Evolutionary conservation across 179 eudicot genomes (phyloP), one percentile per base, ranked within the genome.

Genomic region (Spinacia oleracea): DNA sequence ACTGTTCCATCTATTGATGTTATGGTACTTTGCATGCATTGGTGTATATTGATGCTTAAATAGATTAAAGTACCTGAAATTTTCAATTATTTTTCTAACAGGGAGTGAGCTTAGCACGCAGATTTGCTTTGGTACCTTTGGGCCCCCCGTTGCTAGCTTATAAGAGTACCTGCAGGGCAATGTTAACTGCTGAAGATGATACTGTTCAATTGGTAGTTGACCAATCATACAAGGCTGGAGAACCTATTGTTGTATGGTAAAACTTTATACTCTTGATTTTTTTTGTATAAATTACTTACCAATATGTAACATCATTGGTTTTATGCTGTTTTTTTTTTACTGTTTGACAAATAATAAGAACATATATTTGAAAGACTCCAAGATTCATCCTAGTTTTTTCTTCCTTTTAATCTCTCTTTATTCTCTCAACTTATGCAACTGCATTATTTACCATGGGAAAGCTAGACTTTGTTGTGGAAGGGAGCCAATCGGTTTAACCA

Each of bases 91-190:
- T 67, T 67, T 78, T 62, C 53, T 66, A 70, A 77, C 90, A 94
- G 99, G 93, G 93, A 80, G 99, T 96, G 80, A 96, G 97, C 90
- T 88, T 96, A 85, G 98, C 99, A 25, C 93, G 98, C 83, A 94
- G 99, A 84, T 96, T 96, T 94, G 97, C 98, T 63, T 84, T 96
- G 86, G 96, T 96, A 73, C 99, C 99, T 40, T 90, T 96, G 78
- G 99, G 99, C 59, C 99, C 98, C 48, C 99, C 99, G 34, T 83
- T 96, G 84, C 83, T 96, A 80, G 92, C 99, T 79, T 96, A 96
- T 78, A 87, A 88, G 83, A 94, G 99, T 91, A 96, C 87, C 87
- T 90, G 97, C 92, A 92, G 85, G 82, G 91, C 99, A 60, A 96
- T 96, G 99, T 85, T 96, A 83, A 87, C 96, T 80, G 97, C 98